Evolutionary conservation across 495 filamentous ascomycete genomes (phyloP).

Genomic region (Trichoderma parareesei): DNA sequence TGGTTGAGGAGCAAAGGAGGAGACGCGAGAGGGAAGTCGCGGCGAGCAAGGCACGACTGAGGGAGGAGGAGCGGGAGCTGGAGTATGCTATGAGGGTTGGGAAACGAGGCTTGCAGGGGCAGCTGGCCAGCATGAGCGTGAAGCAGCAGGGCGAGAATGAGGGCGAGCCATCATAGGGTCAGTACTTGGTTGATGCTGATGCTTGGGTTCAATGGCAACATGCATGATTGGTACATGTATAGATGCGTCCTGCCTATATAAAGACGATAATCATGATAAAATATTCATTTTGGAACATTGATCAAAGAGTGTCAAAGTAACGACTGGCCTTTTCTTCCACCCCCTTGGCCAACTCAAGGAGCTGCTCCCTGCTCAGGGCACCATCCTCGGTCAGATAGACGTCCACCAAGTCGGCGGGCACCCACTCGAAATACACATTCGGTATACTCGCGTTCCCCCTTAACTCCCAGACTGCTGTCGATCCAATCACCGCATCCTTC

Average conservation of each 20-base stretch:
- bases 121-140: slow-evolving; percentile 32
- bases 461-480: background rate
- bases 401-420: slow-evolving; percentile 44
- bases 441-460: slow-evolving; percentile 30
- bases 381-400: slow-evolving; percentile 3
- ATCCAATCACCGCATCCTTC: background rate
- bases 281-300: too few species aligned
- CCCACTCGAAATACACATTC: slow-evolving; percentile 63
- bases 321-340: background rate
- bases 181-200: background rate
- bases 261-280: too few species aligned
- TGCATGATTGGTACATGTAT: background rate
- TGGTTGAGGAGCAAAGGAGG: slow-evolving; percentile 67
- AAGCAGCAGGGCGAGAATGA: background rate
- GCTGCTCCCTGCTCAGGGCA: slow-evolving; percentile 47
- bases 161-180: background rate
- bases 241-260: too few species aligned
- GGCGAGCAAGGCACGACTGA: slow-evolving; percentile 56
- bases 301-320: background rate
- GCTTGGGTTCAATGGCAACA: background rate
- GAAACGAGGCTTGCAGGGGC: slow-evolving; percentile 61
- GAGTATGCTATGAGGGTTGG: slow-evolving; percentile 69
- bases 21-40: slow-evolving; percentile 56
- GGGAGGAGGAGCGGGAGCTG: slow-evolving; percentile 72
- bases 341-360: background rate